Conservation (phyloP, 2,329 filamentous ascomycete genomes). For the Monilinia polystroma region DNA sequence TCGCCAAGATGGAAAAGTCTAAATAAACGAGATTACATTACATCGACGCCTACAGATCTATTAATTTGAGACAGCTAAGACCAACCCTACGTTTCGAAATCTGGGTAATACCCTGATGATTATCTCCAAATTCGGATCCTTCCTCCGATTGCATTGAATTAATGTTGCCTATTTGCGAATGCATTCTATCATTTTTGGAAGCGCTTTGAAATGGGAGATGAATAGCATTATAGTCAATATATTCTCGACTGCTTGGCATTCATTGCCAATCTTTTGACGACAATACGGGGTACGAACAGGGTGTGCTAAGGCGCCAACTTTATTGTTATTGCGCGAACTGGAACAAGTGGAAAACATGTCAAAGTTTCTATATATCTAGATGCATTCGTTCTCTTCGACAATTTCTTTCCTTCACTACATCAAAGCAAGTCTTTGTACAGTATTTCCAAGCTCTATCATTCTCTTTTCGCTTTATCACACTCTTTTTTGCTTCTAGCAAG, state of each 20-base stretch:
- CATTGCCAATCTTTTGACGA: neutral
- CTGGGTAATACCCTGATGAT: neutral
- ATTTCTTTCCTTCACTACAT: neutral
- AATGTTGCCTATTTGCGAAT: neutral
- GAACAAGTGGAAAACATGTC: neutral
- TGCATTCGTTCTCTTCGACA: neutral
- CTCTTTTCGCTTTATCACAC: conserved; percentile 10
- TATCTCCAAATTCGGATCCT: neutral
- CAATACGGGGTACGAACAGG: neutral
- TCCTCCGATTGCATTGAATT: neutral
- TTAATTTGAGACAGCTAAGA: conserved; percentile 10
- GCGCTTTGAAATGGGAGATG: conserved; percentile 5
- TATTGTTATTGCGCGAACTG: neutral
- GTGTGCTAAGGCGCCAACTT: neutral
- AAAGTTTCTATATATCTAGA: conserved; percentile 9
- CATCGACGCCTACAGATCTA: neutral
- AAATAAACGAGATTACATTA: neutral
- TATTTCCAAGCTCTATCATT: conserved; percentile 17
- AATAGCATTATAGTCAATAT: conserved; percentile 9
- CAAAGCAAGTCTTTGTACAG: conserved; percentile 17
- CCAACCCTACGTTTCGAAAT: neutral
- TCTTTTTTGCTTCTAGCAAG: conserved; percentile 16
- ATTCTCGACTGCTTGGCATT: conserved; percentile 18
- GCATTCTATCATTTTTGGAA: neutral
- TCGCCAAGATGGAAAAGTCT: neutral